Evolutionary conservation across 345 rosid genomes (phyloP), one percentile per base, ranked within the genome.

Genomic region (Cochlearia excelsa): DNA sequence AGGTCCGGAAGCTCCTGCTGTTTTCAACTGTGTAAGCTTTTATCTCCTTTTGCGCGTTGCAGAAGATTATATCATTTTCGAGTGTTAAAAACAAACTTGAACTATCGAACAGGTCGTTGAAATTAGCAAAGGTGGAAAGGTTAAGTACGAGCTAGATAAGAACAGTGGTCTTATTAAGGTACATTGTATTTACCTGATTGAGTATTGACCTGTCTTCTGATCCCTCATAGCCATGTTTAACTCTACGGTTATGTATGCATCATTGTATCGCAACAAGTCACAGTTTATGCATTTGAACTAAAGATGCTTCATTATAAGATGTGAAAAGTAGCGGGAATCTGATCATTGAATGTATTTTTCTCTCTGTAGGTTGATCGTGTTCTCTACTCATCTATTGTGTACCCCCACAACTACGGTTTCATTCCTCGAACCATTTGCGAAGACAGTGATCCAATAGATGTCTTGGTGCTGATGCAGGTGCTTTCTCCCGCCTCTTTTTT

Each of bases 361-460:
- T n/a, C 45, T 68, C 51, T 74, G 45, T 61, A 93, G 99, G 99
- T 93, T 62, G 99, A 93, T 57, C 97, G 97, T 50, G 65, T 93
- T 48, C 92, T 93, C 31, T 93, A 89, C 79, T 93, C 99, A 61
- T 93, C 99, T 26, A 95, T 93, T 71, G 99, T 93, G 73, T 92
- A 92, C 81, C 98, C 98, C 0, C 98, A 92, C 81, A 92, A 92
- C 78, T 92, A 93, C 70, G 99, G 99, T 51, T 93, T 93, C 74
- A 93, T 93, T 34, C 99, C 99, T 0, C 80, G 99, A 51, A 93
- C 99, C 51, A 59, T 93, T 40, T 93, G 99, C 64, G 99, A 93
- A 73, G 99, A 93, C 69, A 85, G 90, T 68, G 99, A 93, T 71
- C 99, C 99, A 16, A 87, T 93, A 76, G 97, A 93, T 75, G 99